Evolutionary conservation across 306 rosid genomes (phyloP), one percentile per base, ranked within the genome.

Genomic region (Senna siamea): DNA sequence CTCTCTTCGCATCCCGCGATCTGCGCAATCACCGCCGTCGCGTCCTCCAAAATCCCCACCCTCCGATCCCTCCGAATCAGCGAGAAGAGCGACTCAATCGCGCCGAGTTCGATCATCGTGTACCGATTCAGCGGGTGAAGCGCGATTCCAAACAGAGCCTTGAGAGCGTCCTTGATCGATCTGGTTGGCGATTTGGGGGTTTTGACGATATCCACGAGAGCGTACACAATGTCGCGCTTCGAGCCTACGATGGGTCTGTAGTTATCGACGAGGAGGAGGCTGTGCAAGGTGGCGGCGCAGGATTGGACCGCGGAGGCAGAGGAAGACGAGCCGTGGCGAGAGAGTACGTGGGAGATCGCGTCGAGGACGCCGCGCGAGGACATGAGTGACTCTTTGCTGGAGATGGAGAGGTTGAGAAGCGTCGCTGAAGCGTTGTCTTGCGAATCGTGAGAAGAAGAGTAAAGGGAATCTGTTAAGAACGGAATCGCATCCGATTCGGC

Each of bases 351-450:
- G 0, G 99, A 86, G 18, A 94, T 59, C 0, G 97, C 96, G 76
- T 92, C 95, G 60, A 94, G 96, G 44, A 90, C 87, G 65, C 96
- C 96, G 77, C 90, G 97, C 20, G 96, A 88, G 70, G 92, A 81
- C 70, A 94, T 84, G 53, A 94, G 78, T 6, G 83, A 55, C 9
- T 86, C 83, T 37, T 86, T 92, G 26, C 73, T 76, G 43, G 96
- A 74, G 37, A 94, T 94, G 0, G 99, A 94, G 63, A 94, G 82
- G 80, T 94, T 94, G 35, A 94, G 87, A 9, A 94, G 89, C 0
- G 97, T 85, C 9, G 97, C 96, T 2, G 99, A 89, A 40, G 99
- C 99, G 89, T 92, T 85, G 5, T 91, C 96, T 48, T 94, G 99
- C 0, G 87, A 63, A 34, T 65, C 41, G 77, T 80, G 87, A 0